These are phyloP conservation scores for Corynascus novoguineensis DNA, from an alignment of 495 filamentous ascomycete genomes.

Conservation along the genomic window DNA sequence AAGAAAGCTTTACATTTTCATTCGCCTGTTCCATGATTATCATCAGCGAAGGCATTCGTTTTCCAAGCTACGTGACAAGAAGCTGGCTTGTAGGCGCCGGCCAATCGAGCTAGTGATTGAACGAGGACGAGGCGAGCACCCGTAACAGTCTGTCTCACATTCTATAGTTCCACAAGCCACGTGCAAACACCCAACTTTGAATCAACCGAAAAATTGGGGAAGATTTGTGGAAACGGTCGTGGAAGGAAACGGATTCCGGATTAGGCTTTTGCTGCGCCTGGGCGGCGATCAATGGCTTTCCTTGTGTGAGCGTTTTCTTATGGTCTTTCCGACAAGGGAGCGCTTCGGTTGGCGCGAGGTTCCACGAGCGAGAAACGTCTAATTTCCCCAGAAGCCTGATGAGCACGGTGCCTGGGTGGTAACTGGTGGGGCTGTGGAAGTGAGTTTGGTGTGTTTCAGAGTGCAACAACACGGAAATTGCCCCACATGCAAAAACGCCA, in stretches of 20 bases:
- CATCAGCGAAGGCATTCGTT: background rate
- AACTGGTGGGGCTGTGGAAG: background rate
- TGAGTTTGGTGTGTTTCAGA: constrained; percentile 4
- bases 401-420: background rate
- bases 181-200: background rate
- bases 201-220: background rate
- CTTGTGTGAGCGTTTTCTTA: background rate
- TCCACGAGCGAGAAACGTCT: background rate
- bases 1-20: background rate
- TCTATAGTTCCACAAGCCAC: constrained; percentile 12
- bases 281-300: background rate
- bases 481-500: background rate
- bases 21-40: background rate
- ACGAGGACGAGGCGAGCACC: background rate
- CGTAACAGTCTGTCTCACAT: background rate
- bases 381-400: constrained; percentile 1
- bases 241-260: too few relatives aligned
- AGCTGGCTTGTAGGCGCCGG: too few relatives aligned
- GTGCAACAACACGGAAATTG: background rate
- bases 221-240: background rate
- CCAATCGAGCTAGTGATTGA: too few relatives aligned
- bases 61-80: background rate
- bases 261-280: too few relatives aligned
- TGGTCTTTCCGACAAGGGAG: background rate
- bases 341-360: background rate